Evolutionary conservation across 257 asterid genomes (phyloP), one percentile per base, ranked within the genome.

Genomic region (Jacaranda mimosifolia): DNA sequence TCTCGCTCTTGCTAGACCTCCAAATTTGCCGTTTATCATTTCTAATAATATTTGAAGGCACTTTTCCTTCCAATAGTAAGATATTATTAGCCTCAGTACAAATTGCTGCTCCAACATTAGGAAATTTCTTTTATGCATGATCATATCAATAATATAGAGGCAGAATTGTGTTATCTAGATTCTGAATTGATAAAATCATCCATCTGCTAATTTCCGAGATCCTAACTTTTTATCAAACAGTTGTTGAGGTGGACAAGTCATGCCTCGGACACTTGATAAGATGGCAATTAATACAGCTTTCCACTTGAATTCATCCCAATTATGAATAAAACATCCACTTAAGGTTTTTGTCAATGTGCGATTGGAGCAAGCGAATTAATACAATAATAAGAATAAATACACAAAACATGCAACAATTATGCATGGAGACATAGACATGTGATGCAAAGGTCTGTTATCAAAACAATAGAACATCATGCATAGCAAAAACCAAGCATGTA

Each of bases 381-480:
- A 9, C 14, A 4, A 46, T 49, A 21, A 15, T 39, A 18, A 9
- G 18, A 55, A 69, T 35, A 72, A 6, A 32, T 55, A 26, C 21
- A 51, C 10, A 42, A 21, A 12, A 63, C 40, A 52, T 18, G 57
- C 26, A 57, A 66, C 14, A 60, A 55, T 17, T 13, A 58, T 21
- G 51, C 38, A 52, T 11, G 17, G 35, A 49, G 43, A 64, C 13
- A 62, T 9, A 72, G 14, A 40, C 18, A 63, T 7, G 17, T 14
- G 21, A 21, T 15, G 69, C 80, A 80, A 74, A 68, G 9, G 40
- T 36, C 53, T 73, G 32, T 57, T 9, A 3, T 60, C 38, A 60
- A n/a, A 67, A 13, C 7, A n/a, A 48, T 18, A 7, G 63, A 9
- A 52, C 5, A 38, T 46, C 73, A 81, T 15, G 32, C 43, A 35